phyloP scores from a whole-genome alignment of 2,329 filamentous ascomycete genomes.

The Falciphora oryzae region DNA sequence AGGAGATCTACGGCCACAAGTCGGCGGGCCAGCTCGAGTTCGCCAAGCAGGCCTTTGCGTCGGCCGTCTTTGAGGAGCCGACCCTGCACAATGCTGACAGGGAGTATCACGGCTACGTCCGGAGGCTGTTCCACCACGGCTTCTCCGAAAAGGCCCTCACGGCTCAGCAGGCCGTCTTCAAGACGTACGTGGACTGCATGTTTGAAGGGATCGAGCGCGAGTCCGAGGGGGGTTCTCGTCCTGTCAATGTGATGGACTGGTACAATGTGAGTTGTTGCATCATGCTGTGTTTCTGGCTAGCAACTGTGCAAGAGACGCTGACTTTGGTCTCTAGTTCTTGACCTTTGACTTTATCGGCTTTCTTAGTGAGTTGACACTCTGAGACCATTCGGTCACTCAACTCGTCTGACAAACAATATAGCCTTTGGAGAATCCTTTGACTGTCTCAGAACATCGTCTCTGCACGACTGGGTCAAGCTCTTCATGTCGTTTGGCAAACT shows the following conservation, averaged over 20 bases:
- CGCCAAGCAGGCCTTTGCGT: conserved; percentile 4
- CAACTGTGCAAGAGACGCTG: background rate
- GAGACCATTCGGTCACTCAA: background rate
- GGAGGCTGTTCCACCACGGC: conserved; percentile 11
- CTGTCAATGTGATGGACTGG: conserved; percentile 4
- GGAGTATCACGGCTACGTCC: conserved; percentile 15
- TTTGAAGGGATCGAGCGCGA: conserved; percentile 7
- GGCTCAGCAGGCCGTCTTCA: conserved; percentile 20
- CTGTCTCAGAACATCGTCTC: conserved; percentile 5
- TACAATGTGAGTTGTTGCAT: conserved; percentile 1
- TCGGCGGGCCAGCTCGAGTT: conserved; percentile 9
- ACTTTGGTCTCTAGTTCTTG: background rate
- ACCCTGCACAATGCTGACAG: conserved; percentile 7
- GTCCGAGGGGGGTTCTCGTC: background rate
- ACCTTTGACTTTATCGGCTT: conserved; percentile 10
- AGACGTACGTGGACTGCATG: conserved; percentile 13
- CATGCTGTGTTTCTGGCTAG: background rate
- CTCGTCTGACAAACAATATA: background rate
- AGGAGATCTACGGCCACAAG: conserved; percentile 24
- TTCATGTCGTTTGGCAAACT: conserved; percentile 7
- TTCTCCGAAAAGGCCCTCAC: conserved; percentile 22
- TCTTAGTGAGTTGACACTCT: background rate
- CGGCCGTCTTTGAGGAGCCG: conserved; percentile 8
- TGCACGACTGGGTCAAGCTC: conserved; percentile 8
- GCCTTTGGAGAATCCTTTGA: conserved; percentile 7